These are phyloP conservation scores for Trichoderma erinaceum DNA, from an alignment of 495 filamentous ascomycete species.

Conservation along the genomic window DNA sequence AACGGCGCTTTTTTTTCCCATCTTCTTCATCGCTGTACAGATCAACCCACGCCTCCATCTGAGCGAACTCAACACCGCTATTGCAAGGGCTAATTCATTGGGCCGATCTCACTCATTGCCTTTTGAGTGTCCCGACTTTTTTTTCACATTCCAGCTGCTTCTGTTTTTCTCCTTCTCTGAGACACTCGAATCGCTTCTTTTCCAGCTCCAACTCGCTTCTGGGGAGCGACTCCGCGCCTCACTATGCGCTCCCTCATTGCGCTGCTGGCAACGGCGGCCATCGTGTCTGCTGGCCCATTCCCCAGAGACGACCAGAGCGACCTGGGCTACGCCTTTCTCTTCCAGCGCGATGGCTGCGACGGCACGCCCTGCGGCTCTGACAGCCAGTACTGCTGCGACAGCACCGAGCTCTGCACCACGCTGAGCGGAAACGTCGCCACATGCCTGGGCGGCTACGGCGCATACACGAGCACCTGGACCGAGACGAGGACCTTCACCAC, in stretches of 20 bases:
- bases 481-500: slow-evolving; percentile 59
- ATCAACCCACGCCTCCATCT: not conserved
- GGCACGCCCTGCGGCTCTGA: slow-evolving; percentile 58
- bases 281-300: slow-evolving; percentile 25
- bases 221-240: not conserved
- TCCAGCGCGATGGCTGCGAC: slow-evolving; percentile 45
- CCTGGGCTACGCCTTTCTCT: slow-evolving; percentile 35
- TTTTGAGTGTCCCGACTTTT: not conserved
- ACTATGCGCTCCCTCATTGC: not conserved
- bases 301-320: slow-evolving; percentile 32
- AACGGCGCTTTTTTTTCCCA: not conserved
- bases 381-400: slow-evolving; percentile 60
- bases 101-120: not conserved
- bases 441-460: slow-evolving; percentile 46
- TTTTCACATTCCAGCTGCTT: not conserved
- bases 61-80: not conserved
- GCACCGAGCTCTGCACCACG: slow-evolving; percentile 56
- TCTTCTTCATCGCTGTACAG: not conserved
- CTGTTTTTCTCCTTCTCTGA: not conserved
- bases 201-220: not conserved
- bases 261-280: slow-evolving; percentile 32
- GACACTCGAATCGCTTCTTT: not conserved
- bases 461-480: slow-evolving; percentile 73
- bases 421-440: slow-evolving; percentile 40
- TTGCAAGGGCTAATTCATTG: not conserved